Base-by-base conservation (phyloP, 139 green algal species). In the Eudorina sp. region DNA sequence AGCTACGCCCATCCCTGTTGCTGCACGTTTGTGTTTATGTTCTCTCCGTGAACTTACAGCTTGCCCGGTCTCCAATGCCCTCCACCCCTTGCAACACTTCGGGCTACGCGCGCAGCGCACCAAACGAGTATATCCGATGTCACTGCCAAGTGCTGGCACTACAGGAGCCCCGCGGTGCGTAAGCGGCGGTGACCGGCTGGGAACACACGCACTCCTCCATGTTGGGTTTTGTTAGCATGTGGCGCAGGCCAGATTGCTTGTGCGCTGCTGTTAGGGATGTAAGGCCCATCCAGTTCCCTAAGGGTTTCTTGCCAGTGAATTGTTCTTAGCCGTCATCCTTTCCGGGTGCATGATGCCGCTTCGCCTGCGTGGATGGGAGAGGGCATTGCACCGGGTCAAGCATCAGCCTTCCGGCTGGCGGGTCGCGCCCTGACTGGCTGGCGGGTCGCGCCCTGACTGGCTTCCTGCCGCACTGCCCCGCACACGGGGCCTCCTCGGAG, bases 161-260 rank as follows among this genome's bases (percentile, higher is more conserved):
- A 86, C 58, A 48, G 62, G 29, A 77, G 60, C 43, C 79, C 79
- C 3, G 41, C 27, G 60, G 79, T 86, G 38, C n/a, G 55, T 66
- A 23, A 5, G 4, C 55, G 5, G 23, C 55, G 27, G 55, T 25
- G 8, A 34, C 23, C 55, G 7, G 27, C 23, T 25, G 55, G 27
- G 55, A 6, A 66, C 29, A 66, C 55, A 66, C 29, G 55, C 55
- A 66, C 8, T 23, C 8, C 55, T 66, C 23, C 55, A 6, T 66
- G 55, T 11, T 66, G 27, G 55, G 55, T 5, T 66, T 25, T 66
- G 55, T 66, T 25, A 25, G 55, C 55, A 66, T 23, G 55, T 25
- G 4, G 23, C 29, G 55, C 55, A 23, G 27, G 23, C 55, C 27
- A 66, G 55, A 34, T 25, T 23, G 5, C 55, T 25, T 6, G 27